These are phyloP conservation scores for Cutaneotrichosporon spelunceum DNA, from an alignment of 1,284 basidiomycete species.

Conservation along the genomic window DNA sequence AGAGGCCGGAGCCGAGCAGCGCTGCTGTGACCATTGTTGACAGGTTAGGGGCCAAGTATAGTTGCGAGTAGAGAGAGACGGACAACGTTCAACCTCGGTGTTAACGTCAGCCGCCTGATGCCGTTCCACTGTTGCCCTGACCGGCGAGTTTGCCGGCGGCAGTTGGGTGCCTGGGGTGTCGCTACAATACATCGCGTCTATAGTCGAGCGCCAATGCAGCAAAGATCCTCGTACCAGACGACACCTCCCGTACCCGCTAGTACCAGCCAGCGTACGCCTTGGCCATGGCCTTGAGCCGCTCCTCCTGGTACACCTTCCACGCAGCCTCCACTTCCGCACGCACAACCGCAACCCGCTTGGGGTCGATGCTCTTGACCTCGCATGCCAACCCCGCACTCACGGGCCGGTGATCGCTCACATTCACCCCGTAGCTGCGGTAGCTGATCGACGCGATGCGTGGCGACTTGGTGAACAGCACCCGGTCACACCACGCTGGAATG, in stretches of 20 bases:
- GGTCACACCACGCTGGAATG: conserved; percentile 93
- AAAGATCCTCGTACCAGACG: not conserved
- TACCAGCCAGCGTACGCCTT: conserved; percentile 33
- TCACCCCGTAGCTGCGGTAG: conserved; percentile 75
- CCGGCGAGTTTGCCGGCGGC: not conserved
- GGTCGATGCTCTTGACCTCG: conserved; percentile 67
- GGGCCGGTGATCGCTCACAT: conserved; percentile 81
- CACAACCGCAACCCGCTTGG: conserved; percentile 59
- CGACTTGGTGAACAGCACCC: conserved; percentile 73
- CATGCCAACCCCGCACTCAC: conserved; percentile 73
- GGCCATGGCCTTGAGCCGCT: conserved; percentile 57
- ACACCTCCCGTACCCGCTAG: conserved; percentile 1
- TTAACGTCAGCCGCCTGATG: not conserved
- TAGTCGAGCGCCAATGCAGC: not conserved
- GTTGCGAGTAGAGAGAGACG: not conserved
- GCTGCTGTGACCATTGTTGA: conserved; percentile 27
- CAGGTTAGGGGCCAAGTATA: no score
- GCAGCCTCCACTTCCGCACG: conserved; percentile 58
- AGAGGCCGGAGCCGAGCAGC: conserved; percentile 46
- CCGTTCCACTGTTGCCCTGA: not conserved
- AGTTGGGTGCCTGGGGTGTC: not conserved
- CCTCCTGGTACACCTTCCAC: conserved; percentile 62
- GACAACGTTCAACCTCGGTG: not conserved
- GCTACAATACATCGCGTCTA: not conserved
- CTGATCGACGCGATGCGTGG: conserved; percentile 62